Percentiles rank a stretch among this genome's conserved stretches.
These are phyloP conservation scores for Stevia rebaudiana DNA, from an alignment of 140 eudicot species.

Conservation along the genomic window DNA sequence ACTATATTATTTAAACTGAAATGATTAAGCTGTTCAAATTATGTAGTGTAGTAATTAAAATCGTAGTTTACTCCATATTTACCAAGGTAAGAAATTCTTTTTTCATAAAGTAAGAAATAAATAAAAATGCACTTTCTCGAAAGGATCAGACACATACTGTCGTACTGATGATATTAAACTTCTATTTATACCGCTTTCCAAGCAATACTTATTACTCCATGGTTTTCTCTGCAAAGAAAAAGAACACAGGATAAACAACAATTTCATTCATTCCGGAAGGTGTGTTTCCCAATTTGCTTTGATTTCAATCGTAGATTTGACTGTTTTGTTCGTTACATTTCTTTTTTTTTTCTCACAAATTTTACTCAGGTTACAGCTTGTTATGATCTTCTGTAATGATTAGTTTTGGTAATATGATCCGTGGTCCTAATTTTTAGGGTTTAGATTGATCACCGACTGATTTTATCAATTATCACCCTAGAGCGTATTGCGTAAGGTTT, in stretches of 20 bases:
- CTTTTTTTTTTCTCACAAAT: not conserved
- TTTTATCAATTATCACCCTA: not conserved
- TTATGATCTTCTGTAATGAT: constrained; percentile 12
- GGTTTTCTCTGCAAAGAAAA: constrained; percentile 6
- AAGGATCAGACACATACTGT: too few species aligned
- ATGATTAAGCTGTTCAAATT: too few species aligned
- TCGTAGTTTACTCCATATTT: too few species aligned
- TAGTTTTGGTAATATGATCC: constrained; percentile 9
- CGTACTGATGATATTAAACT: not conserved
- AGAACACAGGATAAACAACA: not conserved
- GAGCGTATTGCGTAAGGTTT: constrained; percentile 24
- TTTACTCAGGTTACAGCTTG: not conserved
- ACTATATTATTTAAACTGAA: too few species aligned
- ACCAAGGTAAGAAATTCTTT: too few species aligned
- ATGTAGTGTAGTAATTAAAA: too few species aligned
- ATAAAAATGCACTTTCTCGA: too few species aligned
- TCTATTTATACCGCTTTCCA: not conserved
- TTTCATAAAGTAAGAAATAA: too few species aligned
- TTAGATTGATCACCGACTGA: constrained; percentile 21
- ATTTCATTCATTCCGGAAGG: constrained; percentile 16
- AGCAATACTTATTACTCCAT: constrained; percentile 1
- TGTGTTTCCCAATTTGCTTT: not conserved
- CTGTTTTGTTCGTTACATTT: not conserved
- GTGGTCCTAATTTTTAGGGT: constrained; percentile 13
- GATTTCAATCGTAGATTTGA: not conserved